These are phyloP conservation scores for Gastroboletus turbinatus DNA, from an alignment of 1,284 basidiomycete species.

Conservation along the genomic window DNA sequence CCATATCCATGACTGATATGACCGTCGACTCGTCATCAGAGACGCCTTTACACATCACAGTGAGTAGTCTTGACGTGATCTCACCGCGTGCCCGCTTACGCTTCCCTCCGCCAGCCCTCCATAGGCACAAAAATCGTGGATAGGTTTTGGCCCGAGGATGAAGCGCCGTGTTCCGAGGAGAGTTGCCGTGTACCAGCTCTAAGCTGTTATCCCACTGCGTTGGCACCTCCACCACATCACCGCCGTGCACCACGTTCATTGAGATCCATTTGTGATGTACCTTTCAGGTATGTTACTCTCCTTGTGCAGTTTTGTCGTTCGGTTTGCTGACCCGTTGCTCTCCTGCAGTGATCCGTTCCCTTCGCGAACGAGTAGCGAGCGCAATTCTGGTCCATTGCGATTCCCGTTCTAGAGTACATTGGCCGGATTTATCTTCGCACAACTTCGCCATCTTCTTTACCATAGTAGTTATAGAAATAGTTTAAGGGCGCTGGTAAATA, in stretches of 20 bases:
- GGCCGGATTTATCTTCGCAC: background rate
- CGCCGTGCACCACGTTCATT: conserved; percentile 21
- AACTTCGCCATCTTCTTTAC: background rate
- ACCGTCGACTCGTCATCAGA: background rate
- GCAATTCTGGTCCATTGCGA: conserved; percentile 18
- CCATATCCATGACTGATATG: conserved; percentile 11
- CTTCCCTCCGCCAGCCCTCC: conserved; percentile 16
- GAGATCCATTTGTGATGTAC: conserved; percentile 11
- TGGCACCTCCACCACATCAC: conserved; percentile 34
- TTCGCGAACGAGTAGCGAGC: conserved; percentile 12
- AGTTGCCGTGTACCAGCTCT: conserved; percentile 5
- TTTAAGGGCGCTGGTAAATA: conserved; percentile 19
- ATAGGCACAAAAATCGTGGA: conserved; percentile 33
- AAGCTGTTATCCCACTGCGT: conserved; percentile 14
- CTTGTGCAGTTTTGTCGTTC: background rate
- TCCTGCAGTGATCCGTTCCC: conserved; percentile 19
- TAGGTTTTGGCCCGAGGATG: conserved; percentile 35
- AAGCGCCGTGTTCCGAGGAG: conserved; percentile 21
- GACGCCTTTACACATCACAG: conserved; percentile 2
- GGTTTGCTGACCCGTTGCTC: conserved; percentile 1
- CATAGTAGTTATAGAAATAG: conserved; percentile 14
- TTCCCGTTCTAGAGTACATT: conserved; percentile 28
- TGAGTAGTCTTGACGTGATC: conserved; percentile 21
- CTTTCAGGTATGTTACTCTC: conserved; percentile 18
- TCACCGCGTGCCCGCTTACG: background rate